These are phyloP conservation scores for Pythium sp. DNA, from an alignment of 352 stramenopile genomes.

Conservation along the genomic window DNA sequence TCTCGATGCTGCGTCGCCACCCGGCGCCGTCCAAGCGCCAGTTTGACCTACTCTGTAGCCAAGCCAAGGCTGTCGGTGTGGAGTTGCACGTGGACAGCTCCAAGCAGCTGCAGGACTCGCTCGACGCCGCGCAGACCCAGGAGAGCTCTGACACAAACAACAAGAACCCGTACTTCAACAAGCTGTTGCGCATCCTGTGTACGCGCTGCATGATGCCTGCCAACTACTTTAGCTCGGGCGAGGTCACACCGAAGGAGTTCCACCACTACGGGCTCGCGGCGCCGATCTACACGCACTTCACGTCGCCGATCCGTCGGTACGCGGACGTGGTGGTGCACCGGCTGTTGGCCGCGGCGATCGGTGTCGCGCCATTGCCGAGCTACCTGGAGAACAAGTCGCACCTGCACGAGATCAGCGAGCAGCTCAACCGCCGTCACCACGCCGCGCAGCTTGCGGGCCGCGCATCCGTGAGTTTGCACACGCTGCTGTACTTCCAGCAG, in stretches of 20 bases:
- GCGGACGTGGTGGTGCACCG: constrained; percentile 99
- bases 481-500: constrained; percentile 96
- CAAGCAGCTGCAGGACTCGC: constrained; percentile 71
- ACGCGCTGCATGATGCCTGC: constrained; percentile 98
- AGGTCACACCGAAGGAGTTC: constrained; percentile 94
- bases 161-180: constrained; percentile 97
- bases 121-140: constrained; percentile 76
- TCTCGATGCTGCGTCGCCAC: constrained; percentile 94
- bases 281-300: constrained; percentile 99
- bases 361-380: constrained; percentile 92
- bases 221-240: constrained; percentile 98
- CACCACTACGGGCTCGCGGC: constrained; percentile 98
- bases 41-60: constrained; percentile 87
- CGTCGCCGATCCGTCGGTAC: constrained; percentile 97
- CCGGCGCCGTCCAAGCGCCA: constrained; percentile 92
- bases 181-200: constrained; percentile 95
- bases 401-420: constrained; percentile 94
- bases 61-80: constrained; percentile 82
- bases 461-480: constrained; percentile 96
- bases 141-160: constrained; percentile 20
- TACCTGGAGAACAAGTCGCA: constrained; percentile 93
- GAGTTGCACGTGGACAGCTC: constrained; percentile 76
- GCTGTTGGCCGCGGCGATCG: constrained; percentile 95
- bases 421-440: constrained; percentile 97
- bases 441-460: constrained; percentile 95